Base-by-base conservation (phyloP, 176 grass and related monocot species). In the Echinochloa phyllopogon region DNA sequence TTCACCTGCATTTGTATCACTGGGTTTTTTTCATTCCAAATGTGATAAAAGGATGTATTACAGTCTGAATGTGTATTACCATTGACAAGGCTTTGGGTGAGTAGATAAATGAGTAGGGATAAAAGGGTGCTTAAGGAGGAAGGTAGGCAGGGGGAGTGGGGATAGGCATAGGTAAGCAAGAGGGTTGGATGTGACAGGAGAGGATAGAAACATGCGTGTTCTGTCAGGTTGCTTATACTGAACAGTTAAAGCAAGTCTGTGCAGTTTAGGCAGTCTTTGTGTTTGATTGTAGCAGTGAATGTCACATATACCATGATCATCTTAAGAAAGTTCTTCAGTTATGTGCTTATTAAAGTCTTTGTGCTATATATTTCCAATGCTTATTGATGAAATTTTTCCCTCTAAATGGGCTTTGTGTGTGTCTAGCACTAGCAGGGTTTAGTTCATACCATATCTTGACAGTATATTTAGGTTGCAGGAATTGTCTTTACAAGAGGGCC, bases 401-500 rank as follows among this genome's bases (percentile, higher is more conserved):
- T 88, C 45, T 67, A 66, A 49, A 23, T 25, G 0, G 5, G 4
- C 62, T 21, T 62, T 33, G 2, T 33, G 3, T 6, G 13, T 57
- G 17, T 72, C 17, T 72, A 50, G 17, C 17, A 42, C 24, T 25
- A 47, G 14, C 37, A 53, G 73, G 9, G 9, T 85, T 81, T 76
- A 17, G 40, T 76, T 74, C 8, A 6, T 62, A 43, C 14, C 68
- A 67, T 83, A 3, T 75, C 80, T 79, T 61, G 65, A 72, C 74
- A 76, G 10, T 72, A 50, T 84, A 33, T 89, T 62, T 92, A 98
- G 93, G 86, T 98, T 94, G 93, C 93, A 92, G 96, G 93, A 66
- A 98, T 98, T 76, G 96, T 98, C 60, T 98, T 98, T 74, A 82
- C 96, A 82, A 94, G 96, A 85, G 96, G 93, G 4, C 89, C 89